A percentile compares a stretch with the other conserved stretches of the same genome.
These are phyloP conservation scores for Thelonectria blattea DNA, from an alignment of 2,329 filamentous ascomycete species.

Conservation along the genomic window DNA sequence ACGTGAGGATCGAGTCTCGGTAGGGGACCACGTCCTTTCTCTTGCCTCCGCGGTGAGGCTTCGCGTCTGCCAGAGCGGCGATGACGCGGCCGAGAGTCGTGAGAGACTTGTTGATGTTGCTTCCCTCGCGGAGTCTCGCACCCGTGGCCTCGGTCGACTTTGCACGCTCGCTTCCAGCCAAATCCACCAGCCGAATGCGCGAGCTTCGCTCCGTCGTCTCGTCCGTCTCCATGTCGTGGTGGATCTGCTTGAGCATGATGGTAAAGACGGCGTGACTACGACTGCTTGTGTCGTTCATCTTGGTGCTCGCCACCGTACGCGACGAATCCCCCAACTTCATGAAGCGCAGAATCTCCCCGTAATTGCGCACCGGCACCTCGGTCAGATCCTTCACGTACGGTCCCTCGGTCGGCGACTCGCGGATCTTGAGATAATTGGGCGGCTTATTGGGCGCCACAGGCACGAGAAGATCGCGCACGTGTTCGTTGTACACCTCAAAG, in stretches of 20 bases:
- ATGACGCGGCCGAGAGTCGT: slow-evolving; percentile 96
- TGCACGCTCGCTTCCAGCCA: slow-evolving; percentile 92
- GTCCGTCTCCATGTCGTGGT: slow-evolving; percentile 96
- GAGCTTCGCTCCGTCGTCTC: slow-evolving; percentile 95
- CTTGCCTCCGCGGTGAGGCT: slow-evolving; percentile 63
- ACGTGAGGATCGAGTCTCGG: slow-evolving; percentile 81
- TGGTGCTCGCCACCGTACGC: slow-evolving; percentile 89
- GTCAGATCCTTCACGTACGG: slow-evolving; percentile 97
- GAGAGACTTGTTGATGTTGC: slow-evolving; percentile 98
- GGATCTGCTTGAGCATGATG: slow-evolving; percentile 96
- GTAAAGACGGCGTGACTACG: slow-evolving; percentile 98
- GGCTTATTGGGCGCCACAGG: slow-evolving; percentile 72
- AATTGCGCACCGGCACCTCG: slow-evolving; percentile 87
- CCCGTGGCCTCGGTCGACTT: slow-evolving; percentile 96
- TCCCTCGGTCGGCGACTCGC: slow-evolving; percentile 92
- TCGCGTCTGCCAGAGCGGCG: slow-evolving; percentile 80
- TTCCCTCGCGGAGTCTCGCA: slow-evolving; percentile 86
- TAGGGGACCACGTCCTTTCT: slow-evolving; percentile 79
- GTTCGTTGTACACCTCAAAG: slow-evolving; percentile 99
- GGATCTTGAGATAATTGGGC: slow-evolving; percentile 94
- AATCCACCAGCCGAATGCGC: slow-evolving; percentile 90
- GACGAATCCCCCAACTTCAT: slow-evolving; percentile 91
- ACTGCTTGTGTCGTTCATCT: slow-evolving; percentile 99
- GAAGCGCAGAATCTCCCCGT: slow-evolving; percentile 83
- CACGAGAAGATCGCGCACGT: slow-evolving; percentile 90